Percentiles rank a stretch among this genome's conserved stretches.
Conservation (phyloP, 306 rosid species). For the Lupinus albus region DNA sequence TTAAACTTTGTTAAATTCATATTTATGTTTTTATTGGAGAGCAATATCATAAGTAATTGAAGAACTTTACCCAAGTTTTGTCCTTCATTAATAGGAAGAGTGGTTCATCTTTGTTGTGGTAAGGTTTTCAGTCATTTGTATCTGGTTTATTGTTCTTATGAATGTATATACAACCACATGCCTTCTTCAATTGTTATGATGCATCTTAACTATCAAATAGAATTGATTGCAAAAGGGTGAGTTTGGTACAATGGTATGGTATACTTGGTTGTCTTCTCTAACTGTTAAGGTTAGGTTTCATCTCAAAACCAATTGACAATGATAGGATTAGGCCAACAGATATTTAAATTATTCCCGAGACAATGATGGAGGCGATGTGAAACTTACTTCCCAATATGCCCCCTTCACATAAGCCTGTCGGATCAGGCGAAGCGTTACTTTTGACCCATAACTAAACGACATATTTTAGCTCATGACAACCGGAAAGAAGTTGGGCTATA, state of each 20-base stretch:
- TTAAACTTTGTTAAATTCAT: no score
- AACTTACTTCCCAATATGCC: no score
- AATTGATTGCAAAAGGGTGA: constrained; percentile 13
- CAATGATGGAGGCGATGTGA: no score
- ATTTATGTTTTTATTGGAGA: not conserved
- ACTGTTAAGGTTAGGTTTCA: no score
- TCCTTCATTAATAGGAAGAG: constrained; percentile 39
- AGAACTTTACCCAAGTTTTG: not conserved
- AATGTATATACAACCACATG: constrained; percentile 54
- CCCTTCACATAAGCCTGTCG: no score
- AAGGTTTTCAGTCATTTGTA: constrained; percentile 33
- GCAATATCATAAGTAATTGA: not conserved
- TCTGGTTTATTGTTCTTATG: constrained; percentile 41
- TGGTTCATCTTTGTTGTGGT: constrained; percentile 18
- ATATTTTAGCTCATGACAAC: no score
- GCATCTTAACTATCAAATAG: not conserved
- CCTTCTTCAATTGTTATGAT: constrained; percentile 23
- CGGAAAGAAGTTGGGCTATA: no score
- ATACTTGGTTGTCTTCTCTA: not conserved
- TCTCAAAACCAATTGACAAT: not conserved
- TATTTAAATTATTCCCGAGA: no score
- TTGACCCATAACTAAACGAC: no score
- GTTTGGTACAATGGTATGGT: no score
- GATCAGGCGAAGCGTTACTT: no score
- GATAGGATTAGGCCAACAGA: no score